phyloP scores from a whole-genome alignment of 495 filamentous ascomycete genomes.

The Lepidopterella palustris region DNA sequence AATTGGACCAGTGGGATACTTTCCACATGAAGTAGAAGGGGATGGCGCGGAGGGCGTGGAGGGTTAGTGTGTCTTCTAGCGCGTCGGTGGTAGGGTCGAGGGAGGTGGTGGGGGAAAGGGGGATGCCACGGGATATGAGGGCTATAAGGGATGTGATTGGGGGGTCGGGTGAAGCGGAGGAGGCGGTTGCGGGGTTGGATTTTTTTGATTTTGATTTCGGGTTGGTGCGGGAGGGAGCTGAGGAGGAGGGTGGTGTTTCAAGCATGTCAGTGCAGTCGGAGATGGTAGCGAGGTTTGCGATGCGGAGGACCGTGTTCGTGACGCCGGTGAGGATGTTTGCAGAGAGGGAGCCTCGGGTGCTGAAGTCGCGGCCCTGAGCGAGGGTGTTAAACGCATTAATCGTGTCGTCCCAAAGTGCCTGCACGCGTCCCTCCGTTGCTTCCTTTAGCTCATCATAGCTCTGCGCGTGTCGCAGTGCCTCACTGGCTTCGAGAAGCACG shows the following conservation, averaged over 20 bases:
- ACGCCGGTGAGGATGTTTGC: slow-evolving; percentile 58
- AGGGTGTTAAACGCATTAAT: slow-evolving; percentile 62
- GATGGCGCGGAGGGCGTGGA: slow-evolving; percentile 61
- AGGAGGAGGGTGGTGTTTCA: slow-evolving; percentile 47
- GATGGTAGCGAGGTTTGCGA: slow-evolving; percentile 75
- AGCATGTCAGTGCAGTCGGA: slow-evolving; percentile 67
- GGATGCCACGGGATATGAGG: slow-evolving; percentile 57
- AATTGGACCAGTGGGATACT: slow-evolving; percentile 34
- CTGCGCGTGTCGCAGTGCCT: slow-evolving; percentile 76
- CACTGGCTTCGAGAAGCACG: slow-evolving; percentile 77
- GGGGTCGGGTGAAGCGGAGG: slow-evolving; percentile 11
- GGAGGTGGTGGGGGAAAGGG: slow-evolving; percentile 43
- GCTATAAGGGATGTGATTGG: slow-evolving; percentile 62
- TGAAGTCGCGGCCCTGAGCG: slow-evolving; percentile 59
- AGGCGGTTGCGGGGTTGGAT: slow-evolving; percentile 29
- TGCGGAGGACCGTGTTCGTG: slow-evolving; percentile 71
- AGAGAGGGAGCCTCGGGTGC: slow-evolving; percentile 54
- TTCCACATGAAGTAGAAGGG: slow-evolving; percentile 97
- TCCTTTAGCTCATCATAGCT: slow-evolving; percentile 83
- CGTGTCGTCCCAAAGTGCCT: slow-evolving; percentile 77
- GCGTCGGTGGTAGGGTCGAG: slow-evolving; percentile 58
- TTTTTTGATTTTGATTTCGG: slow-evolving; percentile 46
- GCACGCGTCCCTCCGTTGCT: slow-evolving; percentile 68
- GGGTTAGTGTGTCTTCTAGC: slow-evolving; percentile 68
- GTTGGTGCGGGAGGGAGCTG: slow-evolving; percentile 9